A percentile compares a stretch with the other conserved stretches of the same genome.
Evolutionary conservation across 805 yeast genomes (phyloP).

Genomic region (Kurtzmaniella cleridarum): DNA sequence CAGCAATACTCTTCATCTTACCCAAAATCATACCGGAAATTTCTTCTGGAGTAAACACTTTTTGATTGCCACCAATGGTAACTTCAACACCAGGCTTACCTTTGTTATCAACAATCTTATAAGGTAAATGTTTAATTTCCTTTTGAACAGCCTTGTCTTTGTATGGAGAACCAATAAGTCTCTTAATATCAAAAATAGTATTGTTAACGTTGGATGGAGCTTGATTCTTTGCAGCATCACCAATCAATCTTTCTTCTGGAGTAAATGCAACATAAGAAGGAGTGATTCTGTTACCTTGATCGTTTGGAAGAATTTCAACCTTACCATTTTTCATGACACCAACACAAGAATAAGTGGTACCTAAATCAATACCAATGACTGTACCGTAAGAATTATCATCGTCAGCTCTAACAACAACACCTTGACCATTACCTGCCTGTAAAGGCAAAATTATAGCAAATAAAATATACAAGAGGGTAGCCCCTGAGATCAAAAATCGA

Average conservation of each 20-base stretch:
- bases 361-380: slow-evolving; percentile 74
- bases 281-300: slow-evolving; percentile 97
- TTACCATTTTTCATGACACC: slow-evolving; percentile 89
- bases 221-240: slow-evolving; percentile 97
- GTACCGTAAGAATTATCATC: slow-evolving; percentile 35
- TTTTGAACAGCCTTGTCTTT: slow-evolving; percentile 71
- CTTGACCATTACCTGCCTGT: slow-evolving; percentile 14
- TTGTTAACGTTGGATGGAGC: slow-evolving; percentile 90
- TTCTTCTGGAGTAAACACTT: slow-evolving; percentile 90
- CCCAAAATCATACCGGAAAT: slow-evolving; percentile 86
- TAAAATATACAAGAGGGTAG: slow-evolving; percentile 25
- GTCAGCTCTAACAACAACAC: slow-evolving; percentile 16
- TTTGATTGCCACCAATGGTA: slow-evolving; percentile 78
- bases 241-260: slow-evolving; percentile 80
- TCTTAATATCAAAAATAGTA: slow-evolving; percentile 89
- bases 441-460: slow-evolving; percentile 36
- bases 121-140: slow-evolving; percentile 64
- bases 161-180: slow-evolving; percentile 89
- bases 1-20: slow-evolving; percentile 90
- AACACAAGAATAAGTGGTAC: slow-evolving; percentile 92
- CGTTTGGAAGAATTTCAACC: slow-evolving; percentile 95
- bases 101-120: slow-evolving; percentile 65
- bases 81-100: slow-evolving; percentile 81
- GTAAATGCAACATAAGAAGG: slow-evolving; percentile 96
- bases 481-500: slow-evolving; percentile 22